These are phyloP conservation scores for Carex kokanica DNA, from an alignment of 176 grass and related monocot genomes.

Conservation along the genomic window DNA sequence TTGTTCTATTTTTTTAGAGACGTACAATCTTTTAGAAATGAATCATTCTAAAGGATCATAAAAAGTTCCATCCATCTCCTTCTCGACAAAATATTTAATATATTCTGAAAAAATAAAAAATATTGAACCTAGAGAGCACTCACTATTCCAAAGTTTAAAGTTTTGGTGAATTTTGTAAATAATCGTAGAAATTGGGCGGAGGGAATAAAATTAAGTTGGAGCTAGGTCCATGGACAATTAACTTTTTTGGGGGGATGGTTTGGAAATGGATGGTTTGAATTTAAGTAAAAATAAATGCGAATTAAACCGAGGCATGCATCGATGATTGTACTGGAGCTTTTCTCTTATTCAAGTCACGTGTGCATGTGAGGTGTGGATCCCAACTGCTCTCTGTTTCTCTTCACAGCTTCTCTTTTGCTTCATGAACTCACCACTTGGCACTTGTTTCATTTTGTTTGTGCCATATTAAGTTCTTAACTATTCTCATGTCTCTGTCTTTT, in stretches of 20 bases:
- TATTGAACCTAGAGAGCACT: too few species aligned
- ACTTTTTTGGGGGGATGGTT: not conserved
- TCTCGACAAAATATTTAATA: too few species aligned
- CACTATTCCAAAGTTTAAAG: too few species aligned
- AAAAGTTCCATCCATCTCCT: too few species aligned
- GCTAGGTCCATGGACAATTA: not conserved
- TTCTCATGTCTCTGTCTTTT: not conserved
- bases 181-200: not conserved
- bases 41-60: too few species aligned
- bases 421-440: not conserved
- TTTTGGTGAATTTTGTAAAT: not conserved
- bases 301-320: constrained; percentile 4
- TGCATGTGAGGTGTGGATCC: constrained; percentile 37
- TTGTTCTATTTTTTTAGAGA: too few species aligned
- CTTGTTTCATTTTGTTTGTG: not conserved
- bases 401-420: not conserved
- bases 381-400: not conserved
- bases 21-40: too few species aligned
- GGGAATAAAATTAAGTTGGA: not conserved
- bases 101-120: too few species aligned
- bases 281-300: not conserved
- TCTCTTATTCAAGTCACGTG: constrained; percentile 21
- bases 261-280: constrained; percentile 12
- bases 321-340: constrained; percentile 29
- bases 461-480: too few species aligned